These are phyloP conservation scores for Cystobasidium ongulense DNA, from an alignment of 768 basidiomycete species.

Conservation along the genomic window DNA sequence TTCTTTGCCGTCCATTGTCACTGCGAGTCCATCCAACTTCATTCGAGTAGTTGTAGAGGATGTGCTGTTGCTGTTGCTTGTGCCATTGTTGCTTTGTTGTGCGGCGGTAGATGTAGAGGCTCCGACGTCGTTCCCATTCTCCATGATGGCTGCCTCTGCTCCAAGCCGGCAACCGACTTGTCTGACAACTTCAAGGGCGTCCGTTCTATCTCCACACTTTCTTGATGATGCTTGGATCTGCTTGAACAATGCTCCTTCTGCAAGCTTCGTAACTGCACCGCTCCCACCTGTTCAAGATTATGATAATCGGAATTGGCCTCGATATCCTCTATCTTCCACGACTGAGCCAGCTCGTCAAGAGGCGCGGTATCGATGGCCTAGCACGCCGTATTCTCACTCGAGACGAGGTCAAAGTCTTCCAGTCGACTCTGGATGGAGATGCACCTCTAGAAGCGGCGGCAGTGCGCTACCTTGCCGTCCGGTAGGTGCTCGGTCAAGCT, in stretches of 20 bases:
- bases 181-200: not conserved
- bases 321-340: slow-evolving; percentile 34
- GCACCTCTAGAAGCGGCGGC: not conserved
- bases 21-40: not conserved
- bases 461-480: slow-evolving; percentile 31
- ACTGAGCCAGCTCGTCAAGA: slow-evolving; percentile 1
- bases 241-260: not conserved
- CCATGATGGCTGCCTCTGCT: not conserved
- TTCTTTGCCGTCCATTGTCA: slow-evolving; percentile 1
- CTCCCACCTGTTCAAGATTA: not conserved
- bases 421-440: not conserved
- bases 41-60: not conserved
- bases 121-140: not conserved
- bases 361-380: slow-evolving; percentile 1
- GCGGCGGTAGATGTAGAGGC: not conserved
- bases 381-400: slow-evolving; percentile 25
- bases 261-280: too few species aligned
- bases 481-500: slow-evolving; percentile 25
- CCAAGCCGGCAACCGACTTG: not conserved
- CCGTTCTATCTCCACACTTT: not conserved
- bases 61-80: not conserved
- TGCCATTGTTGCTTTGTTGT: not conserved
- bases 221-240: not conserved
- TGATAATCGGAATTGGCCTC: slow-evolving; percentile 35
- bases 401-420: not conserved